phyloP scores from a whole-genome alignment of 768 basidiomycete species.

The Boletellus emodensis region DNA sequence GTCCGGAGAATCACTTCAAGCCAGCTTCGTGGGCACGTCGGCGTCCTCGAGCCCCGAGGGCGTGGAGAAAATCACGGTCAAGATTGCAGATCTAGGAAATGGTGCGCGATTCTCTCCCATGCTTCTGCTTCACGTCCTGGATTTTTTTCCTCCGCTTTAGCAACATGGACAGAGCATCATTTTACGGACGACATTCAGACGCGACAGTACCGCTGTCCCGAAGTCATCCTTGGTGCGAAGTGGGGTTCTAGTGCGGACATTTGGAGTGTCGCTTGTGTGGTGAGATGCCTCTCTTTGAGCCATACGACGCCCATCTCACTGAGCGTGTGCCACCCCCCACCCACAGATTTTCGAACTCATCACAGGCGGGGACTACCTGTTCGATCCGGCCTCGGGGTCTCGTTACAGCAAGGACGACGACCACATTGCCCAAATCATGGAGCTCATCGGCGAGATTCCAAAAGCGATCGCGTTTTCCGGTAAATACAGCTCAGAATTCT shows the following conservation, averaged over 20 bases:
- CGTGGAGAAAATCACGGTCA: slow-evolving; percentile 84
- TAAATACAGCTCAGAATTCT: slow-evolving; percentile 92
- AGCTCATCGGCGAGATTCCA: slow-evolving; percentile 89
- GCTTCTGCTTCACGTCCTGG: neutral
- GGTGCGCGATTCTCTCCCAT: slow-evolving; percentile 42
- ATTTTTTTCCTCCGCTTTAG: slow-evolving; percentile 25
- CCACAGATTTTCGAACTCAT: slow-evolving; percentile 88
- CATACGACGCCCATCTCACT: neutral
- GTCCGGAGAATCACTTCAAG: slow-evolving; percentile 27
- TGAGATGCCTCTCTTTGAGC: slow-evolving; percentile 36
- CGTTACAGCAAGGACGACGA: slow-evolving; percentile 96
- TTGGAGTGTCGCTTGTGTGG: slow-evolving; percentile 95
- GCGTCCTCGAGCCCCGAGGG: slow-evolving; percentile 33
- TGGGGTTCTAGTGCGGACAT: slow-evolving; percentile 96
- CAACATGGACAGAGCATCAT: slow-evolving; percentile 90
- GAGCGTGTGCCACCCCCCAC: neutral
- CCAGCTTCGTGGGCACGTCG: slow-evolving; percentile 21
- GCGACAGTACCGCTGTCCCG: slow-evolving; percentile 94
- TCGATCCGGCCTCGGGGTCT: slow-evolving; percentile 93
- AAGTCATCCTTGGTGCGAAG: slow-evolving; percentile 93
- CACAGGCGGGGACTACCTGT: slow-evolving; percentile 95
- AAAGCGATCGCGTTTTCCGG: slow-evolving; percentile 80
- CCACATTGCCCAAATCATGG: slow-evolving; percentile 97
- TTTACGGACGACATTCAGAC: slow-evolving; percentile 99
- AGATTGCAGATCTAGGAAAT: slow-evolving; percentile 98